Percentiles rank a stretch among this genome's conserved stretches.
Evolutionary conservation across 2,329 filamentous ascomycete genomes (phyloP).

Genomic region (Penicillium corylophilum): DNA sequence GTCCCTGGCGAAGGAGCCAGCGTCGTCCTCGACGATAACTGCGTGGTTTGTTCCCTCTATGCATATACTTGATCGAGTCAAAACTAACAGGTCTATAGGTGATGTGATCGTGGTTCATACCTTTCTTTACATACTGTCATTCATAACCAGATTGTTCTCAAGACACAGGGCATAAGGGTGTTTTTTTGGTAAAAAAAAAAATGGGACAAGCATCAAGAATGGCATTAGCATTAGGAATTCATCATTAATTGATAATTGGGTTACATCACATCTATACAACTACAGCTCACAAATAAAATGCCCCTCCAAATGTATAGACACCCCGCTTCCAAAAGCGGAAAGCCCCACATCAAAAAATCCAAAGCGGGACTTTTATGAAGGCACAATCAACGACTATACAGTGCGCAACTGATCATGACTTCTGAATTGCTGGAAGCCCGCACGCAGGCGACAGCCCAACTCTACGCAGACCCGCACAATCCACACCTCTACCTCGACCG

Average conservation of each 20-base stretch:
- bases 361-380: neutral
- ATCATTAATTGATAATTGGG: neutral
- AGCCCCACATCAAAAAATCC: slow-evolving; percentile 15
- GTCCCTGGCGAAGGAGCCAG: slow-evolving; percentile 32
- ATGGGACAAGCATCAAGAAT: slow-evolving; percentile 5
- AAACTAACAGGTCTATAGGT: slow-evolving; percentile 25
- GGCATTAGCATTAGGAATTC: neutral
- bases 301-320: neutral
- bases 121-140: slow-evolving; percentile 2
- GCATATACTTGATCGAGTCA: slow-evolving; percentile 2
- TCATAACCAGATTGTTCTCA: slow-evolving; percentile 2
- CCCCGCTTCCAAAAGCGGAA: neutral
- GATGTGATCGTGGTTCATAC: slow-evolving; percentile 25
- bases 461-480: slow-evolving; percentile 44
- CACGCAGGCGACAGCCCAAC: slow-evolving; percentile 52
- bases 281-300: no score
- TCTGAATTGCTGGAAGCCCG: slow-evolving; percentile 43
- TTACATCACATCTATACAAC: neutral
- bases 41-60: slow-evolving; percentile 29
- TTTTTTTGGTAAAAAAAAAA: neutral
- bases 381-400: neutral
- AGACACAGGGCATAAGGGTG: neutral
- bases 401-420: slow-evolving; percentile 19
- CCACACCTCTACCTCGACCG: slow-evolving; percentile 50
- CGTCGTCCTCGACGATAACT: slow-evolving; percentile 47